Base-by-base conservation (phyloP, 257 asterid genomes). In the Solanum sejunctum region DNA sequence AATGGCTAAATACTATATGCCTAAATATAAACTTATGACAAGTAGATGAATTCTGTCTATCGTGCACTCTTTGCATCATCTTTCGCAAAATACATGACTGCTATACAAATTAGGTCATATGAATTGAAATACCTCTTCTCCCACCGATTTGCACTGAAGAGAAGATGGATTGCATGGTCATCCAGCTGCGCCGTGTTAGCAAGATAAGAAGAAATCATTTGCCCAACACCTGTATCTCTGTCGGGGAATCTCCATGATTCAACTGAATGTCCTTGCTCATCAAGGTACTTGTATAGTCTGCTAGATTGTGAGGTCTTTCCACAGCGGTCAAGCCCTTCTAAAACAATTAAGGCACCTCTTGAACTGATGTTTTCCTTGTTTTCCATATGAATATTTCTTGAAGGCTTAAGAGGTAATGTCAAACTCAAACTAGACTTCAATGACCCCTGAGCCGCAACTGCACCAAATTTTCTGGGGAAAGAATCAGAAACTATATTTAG, bases 241-340 rank as follows among this genome's bases (percentile, higher is more conserved):
- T 96, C 98, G 23, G 99, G 99, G 90, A 93, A 96, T 86, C 98
- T 93, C 95, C 97, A 93, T 26, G 92, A 89, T 84, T 95, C 98
- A 85, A 91, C 95, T 10, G 93, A 86, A 85, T 95, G 92, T 5
- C 98, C 98, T 36, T 88, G 88, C 87, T 89, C 92, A 85, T 90
- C 87, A 63, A 96, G 86, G 92, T 90, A 85, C 39, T 93, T 89
- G 69, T 90, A 84, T 87, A 96, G 88, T 81, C 91, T 88, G 88
- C 90, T 83, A 85, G 93, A 93, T 86, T 93, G 98, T 18, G 97
- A 94, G 84, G 98, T 94, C 93, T 96, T 96, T 20, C 98, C 98
- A 87, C 95, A 92, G 2, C 97, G 93, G 89, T 94, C 99, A 88
- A 96, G 83, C 80, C 98, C 99, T 91, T 96, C 98, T 56, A 96